Conservation (phyloP, 2,329 filamentous ascomycete genomes). For the Orbilia oligospora region DNA sequence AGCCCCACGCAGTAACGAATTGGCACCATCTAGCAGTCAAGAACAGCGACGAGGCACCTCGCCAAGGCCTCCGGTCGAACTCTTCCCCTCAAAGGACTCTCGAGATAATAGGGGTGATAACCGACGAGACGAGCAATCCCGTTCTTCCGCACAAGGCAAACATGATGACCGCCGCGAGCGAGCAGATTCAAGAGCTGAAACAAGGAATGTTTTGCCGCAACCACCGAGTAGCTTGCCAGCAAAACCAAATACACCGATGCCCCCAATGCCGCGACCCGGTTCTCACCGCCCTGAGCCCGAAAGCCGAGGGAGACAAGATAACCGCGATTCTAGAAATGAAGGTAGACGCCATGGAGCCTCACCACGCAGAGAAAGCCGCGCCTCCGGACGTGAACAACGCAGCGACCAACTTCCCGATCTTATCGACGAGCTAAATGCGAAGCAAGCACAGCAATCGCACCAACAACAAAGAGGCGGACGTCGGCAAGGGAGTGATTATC, state of each 20-base stretch:
- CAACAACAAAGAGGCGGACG: conserved; percentile 30
- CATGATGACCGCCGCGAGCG: conserved; percentile 57
- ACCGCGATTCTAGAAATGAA: conserved; percentile 29
- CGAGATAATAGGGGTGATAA: conserved; percentile 13
- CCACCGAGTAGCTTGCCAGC: conserved; percentile 57
- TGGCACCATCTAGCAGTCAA: conserved; percentile 37
- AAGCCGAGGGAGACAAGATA: conserved; percentile 48
- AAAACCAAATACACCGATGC: conserved; percentile 57
- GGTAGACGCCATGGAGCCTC: conserved; percentile 36
- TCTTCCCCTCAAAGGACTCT: conserved; percentile 46
- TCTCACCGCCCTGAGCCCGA: conserved; percentile 49
- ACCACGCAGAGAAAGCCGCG: conserved; percentile 38
- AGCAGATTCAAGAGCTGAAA: conserved; percentile 43
- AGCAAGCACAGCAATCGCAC: conserved; percentile 42
- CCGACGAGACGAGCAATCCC: conserved; percentile 40
- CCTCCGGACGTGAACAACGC: conserved; percentile 8
- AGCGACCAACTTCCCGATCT: conserved; percentile 47
- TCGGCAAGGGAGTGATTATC: conserved; percentile 57
- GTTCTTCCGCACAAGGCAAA: conserved; percentile 26
- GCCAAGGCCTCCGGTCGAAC: conserved; percentile 39
- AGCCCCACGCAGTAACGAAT: conserved; percentile 39
- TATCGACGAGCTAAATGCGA: conserved; percentile 58
- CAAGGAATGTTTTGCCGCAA: conserved; percentile 47
- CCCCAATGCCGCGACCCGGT: conserved; percentile 50
- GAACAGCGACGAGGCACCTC: conserved; percentile 50